Percentiles rank a stretch among this genome's conserved stretches.
Evolutionary conservation across 257 asterid species (phyloP).

Genomic region (Solanum chilense): DNA sequence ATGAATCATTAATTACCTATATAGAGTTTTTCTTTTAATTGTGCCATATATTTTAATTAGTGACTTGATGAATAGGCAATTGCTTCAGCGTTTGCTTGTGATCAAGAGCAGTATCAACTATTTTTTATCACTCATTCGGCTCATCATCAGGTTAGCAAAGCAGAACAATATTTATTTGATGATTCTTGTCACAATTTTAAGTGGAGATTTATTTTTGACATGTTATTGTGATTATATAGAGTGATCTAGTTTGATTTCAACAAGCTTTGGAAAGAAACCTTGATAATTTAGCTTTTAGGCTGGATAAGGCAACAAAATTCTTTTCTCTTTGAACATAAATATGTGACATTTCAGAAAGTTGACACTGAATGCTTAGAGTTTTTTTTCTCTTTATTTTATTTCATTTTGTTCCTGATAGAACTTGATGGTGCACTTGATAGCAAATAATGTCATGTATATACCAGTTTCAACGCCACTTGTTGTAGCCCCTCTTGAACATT

Average conservation of each 20-base stretch:
- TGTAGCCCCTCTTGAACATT: slow-evolving; percentile 37
- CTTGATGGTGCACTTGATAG: slow-evolving; percentile 49
- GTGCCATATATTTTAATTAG: too few relatives aligned
- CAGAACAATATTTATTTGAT: background rate
- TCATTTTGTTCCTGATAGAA: slow-evolving; percentile 25
- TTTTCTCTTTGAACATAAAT: background rate
- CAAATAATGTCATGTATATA: slow-evolving; percentile 36
- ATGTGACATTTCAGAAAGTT: background rate
- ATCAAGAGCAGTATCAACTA: slow-evolving; percentile 25
- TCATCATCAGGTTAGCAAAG: slow-evolving; percentile 53
- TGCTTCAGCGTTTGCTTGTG: too few relatives aligned
- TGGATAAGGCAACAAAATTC: background rate
- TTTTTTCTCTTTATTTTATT: background rate
- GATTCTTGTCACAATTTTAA: background rate
- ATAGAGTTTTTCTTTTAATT: too few relatives aligned
- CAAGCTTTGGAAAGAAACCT: background rate
- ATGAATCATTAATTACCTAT: too few relatives aligned
- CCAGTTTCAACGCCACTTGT: slow-evolving; percentile 77
- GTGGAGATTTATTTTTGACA: background rate
- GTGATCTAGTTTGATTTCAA: background rate
- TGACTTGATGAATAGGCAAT: too few relatives aligned
- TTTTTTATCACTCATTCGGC: slow-evolving; percentile 73
- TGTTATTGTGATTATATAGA: background rate
- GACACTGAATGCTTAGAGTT: background rate
- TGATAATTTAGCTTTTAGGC: background rate